Percentiles rank a stretch among this genome's conserved stretches.
Conservation (phyloP, 2,329 filamentous ascomycete species). For the Capronia americana region DNA sequence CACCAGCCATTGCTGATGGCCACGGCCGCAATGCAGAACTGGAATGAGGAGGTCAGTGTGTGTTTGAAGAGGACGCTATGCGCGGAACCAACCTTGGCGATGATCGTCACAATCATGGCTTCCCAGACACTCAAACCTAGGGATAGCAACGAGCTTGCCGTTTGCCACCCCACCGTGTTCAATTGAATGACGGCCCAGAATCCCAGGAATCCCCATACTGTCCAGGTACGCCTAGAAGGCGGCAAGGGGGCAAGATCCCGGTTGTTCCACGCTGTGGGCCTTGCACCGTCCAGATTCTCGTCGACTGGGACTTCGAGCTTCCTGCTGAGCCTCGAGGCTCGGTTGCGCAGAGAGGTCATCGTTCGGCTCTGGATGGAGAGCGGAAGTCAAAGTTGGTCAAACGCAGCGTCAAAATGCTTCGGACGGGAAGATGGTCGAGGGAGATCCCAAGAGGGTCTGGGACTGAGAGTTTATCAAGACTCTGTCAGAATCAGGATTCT, state of each 20-base stretch:
- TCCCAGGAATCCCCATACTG: constrained; percentile 72
- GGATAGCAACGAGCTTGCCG: constrained; percentile 41
- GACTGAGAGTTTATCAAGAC: not conserved
- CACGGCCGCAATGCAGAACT: constrained; percentile 41
- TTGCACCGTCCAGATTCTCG: constrained; percentile 21
- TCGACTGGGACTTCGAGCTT: constrained; percentile 27
- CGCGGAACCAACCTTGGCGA: constrained; percentile 36
- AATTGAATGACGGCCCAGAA: constrained; percentile 39
- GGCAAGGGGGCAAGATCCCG: constrained; percentile 23
- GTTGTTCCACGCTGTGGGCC: constrained; percentile 26
- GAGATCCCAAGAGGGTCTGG: not conserved
- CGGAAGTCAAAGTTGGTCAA: not conserved
- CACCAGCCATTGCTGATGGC: constrained; percentile 18
- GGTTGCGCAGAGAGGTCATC: constrained; percentile 20
- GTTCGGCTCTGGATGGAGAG: not conserved
- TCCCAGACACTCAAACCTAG: constrained; percentile 41
- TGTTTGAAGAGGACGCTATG: constrained; percentile 31
- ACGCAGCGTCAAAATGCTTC: not conserved
- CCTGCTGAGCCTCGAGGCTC: constrained; percentile 22
- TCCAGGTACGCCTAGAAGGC: constrained; percentile 72
- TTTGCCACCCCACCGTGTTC: constrained; percentile 43
- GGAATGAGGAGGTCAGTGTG: constrained; percentile 36
- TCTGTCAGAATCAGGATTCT: not conserved
- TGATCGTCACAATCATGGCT: constrained; percentile 40
- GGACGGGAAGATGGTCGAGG: not conserved